These are phyloP conservation scores for Trametes elegans DNA, from an alignment of 768 basidiomycete genomes.

Conservation along the genomic window DNA sequence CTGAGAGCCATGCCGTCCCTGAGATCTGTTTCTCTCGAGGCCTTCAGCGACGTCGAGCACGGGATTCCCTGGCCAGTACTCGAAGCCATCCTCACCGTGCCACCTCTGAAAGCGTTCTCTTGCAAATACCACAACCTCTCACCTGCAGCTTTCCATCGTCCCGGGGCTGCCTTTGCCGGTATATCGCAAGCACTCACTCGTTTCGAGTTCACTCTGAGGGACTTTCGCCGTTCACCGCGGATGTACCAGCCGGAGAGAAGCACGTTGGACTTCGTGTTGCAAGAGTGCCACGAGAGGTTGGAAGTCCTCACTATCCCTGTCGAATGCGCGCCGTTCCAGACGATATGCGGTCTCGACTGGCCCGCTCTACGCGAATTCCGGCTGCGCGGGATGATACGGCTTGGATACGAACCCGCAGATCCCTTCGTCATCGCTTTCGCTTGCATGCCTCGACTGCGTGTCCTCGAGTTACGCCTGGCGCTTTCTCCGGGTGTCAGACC, in stretches of 20 bases:
- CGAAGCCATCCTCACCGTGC: not conserved
- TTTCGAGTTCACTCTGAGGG: not conserved
- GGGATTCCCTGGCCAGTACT: not conserved
- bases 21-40: not conserved
- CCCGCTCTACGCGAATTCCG: not conserved
- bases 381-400: not conserved
- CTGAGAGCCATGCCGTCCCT: not conserved
- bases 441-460: not conserved
- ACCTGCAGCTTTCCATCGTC: not conserved
- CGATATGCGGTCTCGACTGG: not conserved
- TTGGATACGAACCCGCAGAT: not conserved
- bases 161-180: not conserved
- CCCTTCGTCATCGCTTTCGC: not conserved
- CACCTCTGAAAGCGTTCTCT: not conserved
- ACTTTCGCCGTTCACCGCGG: not conserved
- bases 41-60: not conserved
- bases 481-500: not conserved
- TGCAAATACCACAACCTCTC: not conserved
- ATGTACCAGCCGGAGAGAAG: not conserved
- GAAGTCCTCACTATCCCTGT: not conserved
- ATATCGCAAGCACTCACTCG: not conserved
- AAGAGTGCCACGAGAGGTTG: not conserved
- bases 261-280: not conserved
- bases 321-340: not conserved
- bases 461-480: not conserved